A percentile compares a stretch with the other conserved stretches of the same genome.
Conservation (phyloP, 345 rosid genomes). For the Rhodamnia argentea region DNA sequence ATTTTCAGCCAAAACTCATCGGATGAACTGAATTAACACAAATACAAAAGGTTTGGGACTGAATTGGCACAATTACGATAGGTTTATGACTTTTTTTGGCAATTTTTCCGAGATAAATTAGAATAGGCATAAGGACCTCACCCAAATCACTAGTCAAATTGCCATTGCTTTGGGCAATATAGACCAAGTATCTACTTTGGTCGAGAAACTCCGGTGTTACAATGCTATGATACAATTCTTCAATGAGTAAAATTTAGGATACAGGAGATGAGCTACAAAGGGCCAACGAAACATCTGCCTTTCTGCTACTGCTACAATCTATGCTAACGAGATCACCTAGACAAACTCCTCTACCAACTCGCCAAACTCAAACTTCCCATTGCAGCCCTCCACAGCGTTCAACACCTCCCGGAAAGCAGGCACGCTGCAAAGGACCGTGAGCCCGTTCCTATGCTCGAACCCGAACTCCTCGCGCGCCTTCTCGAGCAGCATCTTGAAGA, state of each 20-base stretch:
- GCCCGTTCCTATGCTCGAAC: constrained; percentile 31
- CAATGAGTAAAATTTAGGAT: background rate
- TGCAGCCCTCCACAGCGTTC: constrained; percentile 45
- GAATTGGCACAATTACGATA: too few species aligned
- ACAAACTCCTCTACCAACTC: constrained; percentile 61
- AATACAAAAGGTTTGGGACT: too few species aligned
- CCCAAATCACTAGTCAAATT: background rate
- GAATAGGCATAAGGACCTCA: background rate
- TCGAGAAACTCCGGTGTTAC: background rate
- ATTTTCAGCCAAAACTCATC: too few species aligned
- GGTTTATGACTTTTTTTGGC: too few species aligned
- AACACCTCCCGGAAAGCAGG: constrained; percentile 54
- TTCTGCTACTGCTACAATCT: background rate
- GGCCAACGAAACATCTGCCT: background rate
- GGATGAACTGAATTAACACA: too few species aligned
- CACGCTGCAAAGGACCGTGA: constrained; percentile 65
- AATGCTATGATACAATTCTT: background rate
- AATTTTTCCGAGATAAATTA: background rate
- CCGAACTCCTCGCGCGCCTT: constrained; percentile 55
- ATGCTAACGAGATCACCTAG: constrained; percentile 1
- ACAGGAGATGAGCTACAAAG: background rate
- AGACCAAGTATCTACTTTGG: background rate
- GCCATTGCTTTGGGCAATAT: background rate
- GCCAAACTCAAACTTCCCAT: constrained; percentile 53
- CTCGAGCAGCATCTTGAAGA: constrained; percentile 66